Conservation (phyloP, 2,329 filamentous ascomycete species). For the Trichoderma sp. region DNA sequence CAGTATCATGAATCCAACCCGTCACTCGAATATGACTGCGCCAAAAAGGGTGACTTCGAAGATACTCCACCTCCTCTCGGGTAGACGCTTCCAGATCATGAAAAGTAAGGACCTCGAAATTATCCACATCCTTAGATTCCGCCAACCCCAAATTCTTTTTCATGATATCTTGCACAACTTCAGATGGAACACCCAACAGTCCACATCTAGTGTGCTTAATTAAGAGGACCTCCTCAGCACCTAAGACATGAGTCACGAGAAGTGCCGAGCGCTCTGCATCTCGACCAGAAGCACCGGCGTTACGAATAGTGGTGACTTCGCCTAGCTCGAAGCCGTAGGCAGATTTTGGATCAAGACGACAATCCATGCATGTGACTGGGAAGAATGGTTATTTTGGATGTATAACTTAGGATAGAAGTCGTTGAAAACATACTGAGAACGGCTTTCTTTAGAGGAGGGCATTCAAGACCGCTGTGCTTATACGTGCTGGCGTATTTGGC, state of each 20-base stretch:
- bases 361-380: conserved; percentile 10
- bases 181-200: neutral
- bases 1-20: conserved; percentile 3
- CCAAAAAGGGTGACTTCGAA: neutral
- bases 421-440: neutral
- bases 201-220: conserved; percentile 6
- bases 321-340: neutral
- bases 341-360: neutral
- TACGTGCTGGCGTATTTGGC: conserved; percentile 6
- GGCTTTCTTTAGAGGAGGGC: neutral
- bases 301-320: conserved; percentile 1
- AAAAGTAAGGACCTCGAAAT: neutral
- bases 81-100: neutral
- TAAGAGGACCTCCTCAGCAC: neutral
- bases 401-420: rapidly evolving
- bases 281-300: neutral
- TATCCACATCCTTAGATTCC: neutral
- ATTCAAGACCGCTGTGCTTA: conserved; percentile 8
- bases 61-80: neutral
- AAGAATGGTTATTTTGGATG: neutral
- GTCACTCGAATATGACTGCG: neutral
- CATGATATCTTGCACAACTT: neutral
- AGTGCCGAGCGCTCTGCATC: neutral
- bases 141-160: neutral
- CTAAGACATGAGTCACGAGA: neutral